phyloP scores from a whole-genome alignment of 1,284 basidiomycete genomes.

The Ganoderma sinense region DNA sequence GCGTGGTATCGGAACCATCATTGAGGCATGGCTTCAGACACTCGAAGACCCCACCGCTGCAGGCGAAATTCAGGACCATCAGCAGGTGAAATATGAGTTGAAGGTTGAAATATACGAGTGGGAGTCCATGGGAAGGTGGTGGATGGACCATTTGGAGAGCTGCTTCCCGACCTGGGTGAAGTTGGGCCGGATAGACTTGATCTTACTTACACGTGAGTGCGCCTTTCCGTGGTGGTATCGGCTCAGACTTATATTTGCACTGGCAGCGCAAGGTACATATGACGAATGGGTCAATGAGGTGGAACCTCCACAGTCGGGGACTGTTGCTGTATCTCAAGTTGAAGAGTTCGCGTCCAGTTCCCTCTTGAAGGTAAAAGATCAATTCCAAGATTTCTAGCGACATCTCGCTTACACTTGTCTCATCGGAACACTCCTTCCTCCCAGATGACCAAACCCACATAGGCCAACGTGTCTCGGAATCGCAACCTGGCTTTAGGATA shows the following conservation, averaged over 20 bases:
- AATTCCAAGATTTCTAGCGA: not conserved
- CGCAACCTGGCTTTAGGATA: too few relatives aligned
- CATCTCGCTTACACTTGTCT: too few relatives aligned
- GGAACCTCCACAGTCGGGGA: not conserved
- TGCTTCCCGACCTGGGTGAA: not conserved
- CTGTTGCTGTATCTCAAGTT: not conserved
- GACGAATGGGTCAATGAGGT: not conserved
- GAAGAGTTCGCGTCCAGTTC: not conserved
- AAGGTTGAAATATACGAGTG: not conserved
- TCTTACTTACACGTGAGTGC: not conserved
- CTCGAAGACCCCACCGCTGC: not conserved
- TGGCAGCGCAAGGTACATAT: not conserved
- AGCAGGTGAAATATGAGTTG: not conserved
- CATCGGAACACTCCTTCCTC: too few relatives aligned
- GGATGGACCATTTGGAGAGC: not conserved
- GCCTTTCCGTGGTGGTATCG: not conserved
- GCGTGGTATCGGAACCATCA: not conserved
- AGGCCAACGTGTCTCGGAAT: too few relatives aligned
- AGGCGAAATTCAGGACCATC: too few relatives aligned
- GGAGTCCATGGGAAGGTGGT: not conserved
- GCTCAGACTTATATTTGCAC: not conserved
- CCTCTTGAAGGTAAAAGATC: not conserved
- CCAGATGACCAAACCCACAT: too few relatives aligned
- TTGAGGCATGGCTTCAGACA: not conserved
- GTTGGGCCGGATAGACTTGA: not conserved